Conservation (phyloP, 2,329 filamentous ascomycete genomes). For the Xylariaceae sp. region DNA sequence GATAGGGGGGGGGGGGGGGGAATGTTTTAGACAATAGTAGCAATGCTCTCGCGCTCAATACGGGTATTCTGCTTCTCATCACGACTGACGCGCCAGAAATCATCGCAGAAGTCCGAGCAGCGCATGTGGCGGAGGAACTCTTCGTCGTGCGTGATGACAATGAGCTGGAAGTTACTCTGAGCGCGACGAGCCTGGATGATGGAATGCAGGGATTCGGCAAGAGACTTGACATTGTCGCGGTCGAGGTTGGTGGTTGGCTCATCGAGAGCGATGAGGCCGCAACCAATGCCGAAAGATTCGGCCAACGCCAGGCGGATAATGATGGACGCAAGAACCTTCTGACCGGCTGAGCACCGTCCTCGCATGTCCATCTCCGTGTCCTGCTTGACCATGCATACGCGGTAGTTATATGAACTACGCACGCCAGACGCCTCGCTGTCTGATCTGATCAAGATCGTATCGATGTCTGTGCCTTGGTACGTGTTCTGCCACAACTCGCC, state of each 20-base stretch:
- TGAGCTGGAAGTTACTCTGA: conserved; percentile 94
- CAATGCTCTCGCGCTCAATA: conserved; percentile 66
- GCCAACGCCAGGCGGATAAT: conserved; percentile 95
- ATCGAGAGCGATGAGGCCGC: conserved; percentile 91
- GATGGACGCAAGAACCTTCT: conserved; percentile 94
- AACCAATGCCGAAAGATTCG: conserved; percentile 94
- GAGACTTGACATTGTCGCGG: conserved; percentile 83
- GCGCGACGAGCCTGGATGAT: conserved; percentile 80
- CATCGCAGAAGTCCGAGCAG: conserved; percentile 86
- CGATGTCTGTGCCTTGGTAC: conserved; percentile 95
- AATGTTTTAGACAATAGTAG: conserved; percentile 37
- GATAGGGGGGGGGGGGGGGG: conserved; percentile 16
- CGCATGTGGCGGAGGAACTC: conserved; percentile 92
- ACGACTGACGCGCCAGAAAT: conserved; percentile 81
- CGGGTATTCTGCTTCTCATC: conserved; percentile 82
- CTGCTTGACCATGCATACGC: conserved; percentile 95
- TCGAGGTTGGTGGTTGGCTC: conserved; percentile 98
- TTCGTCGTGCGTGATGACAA: conserved; percentile 98
- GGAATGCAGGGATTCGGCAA: conserved; percentile 76
- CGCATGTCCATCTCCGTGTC: conserved; percentile 99
- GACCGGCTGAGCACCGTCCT: conserved; percentile 90
- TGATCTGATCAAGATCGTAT: conserved; percentile 91
- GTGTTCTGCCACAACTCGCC: conserved; percentile 96
- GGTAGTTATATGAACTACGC: conserved; percentile 91
- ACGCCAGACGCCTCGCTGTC: conserved; percentile 71